These are phyloP conservation scores for Starmerella vitae DNA, from an alignment of 805 yeast species.

Conservation along the genomic window DNA sequence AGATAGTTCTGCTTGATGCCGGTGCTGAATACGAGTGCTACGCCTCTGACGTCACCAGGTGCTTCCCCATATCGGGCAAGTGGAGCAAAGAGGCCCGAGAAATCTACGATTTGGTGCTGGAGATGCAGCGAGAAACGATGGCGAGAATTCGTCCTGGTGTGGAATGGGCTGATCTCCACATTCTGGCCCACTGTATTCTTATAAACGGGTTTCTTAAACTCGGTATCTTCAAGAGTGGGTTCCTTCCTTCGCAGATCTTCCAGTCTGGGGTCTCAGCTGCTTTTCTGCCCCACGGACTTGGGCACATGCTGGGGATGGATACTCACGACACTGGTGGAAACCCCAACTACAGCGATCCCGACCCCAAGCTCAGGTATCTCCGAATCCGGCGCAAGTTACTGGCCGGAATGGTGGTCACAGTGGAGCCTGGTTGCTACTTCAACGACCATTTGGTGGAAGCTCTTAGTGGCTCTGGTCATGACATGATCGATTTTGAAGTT, in stretches of 20 bases:
- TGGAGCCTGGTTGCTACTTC: conserved; percentile 92
- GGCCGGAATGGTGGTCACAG: conserved; percentile 75
- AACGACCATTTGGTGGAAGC: conserved; percentile 60
- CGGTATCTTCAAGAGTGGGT: conserved; percentile 52
- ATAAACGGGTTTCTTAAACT: conserved; percentile 55
- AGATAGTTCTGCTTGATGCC: conserved; percentile 75
- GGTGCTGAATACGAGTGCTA: conserved; percentile 96
- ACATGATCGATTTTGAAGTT: conserved; percentile 50
- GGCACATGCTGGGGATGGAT: conserved; percentile 87
- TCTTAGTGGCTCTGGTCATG: conserved; percentile 26
- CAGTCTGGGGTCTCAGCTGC: conserved; percentile 57
- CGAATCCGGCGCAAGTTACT: conserved; percentile 64
- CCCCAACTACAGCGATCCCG: conserved; percentile 72
- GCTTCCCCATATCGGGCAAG: conserved; percentile 82
- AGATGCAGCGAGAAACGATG: conserved; percentile 71
- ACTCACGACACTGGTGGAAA: conserved; percentile 92
- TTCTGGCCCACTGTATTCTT: conserved; percentile 63
- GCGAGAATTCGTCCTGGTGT: conserved; percentile 66
- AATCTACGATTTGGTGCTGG: conserved; percentile 62
- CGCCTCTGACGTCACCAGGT: conserved; percentile 87
- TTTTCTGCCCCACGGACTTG: conserved; percentile 92
- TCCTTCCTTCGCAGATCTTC: conserved; percentile 50
- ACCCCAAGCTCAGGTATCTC: conserved; percentile 61
- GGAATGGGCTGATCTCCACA: conserved; percentile 72
- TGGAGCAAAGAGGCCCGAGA: conserved; percentile 81